phyloP scores from a whole-genome alignment of 139 green algal genomes.

The Coelastrella sp. region DNA sequence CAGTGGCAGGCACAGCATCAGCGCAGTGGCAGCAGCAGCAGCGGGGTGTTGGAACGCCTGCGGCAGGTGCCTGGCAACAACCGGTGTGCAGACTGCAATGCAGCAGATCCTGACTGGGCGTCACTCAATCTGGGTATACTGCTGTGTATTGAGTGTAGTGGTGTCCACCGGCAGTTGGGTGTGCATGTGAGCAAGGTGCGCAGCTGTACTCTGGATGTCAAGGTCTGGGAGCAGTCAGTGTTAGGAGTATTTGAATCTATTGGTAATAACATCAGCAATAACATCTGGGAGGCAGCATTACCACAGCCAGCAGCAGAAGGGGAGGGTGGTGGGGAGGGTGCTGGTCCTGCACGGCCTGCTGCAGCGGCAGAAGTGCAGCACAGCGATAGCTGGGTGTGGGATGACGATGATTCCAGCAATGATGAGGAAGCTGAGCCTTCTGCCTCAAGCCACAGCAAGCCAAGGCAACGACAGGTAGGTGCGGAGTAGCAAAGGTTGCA shows the following conservation, averaged over 20 bases:
- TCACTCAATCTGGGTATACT: conserved; percentile 90
- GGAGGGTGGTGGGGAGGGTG: neutral
- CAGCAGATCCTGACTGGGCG: conserved; percentile 88
- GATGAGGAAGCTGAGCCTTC: neutral
- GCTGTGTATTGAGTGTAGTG: conserved; percentile 94
- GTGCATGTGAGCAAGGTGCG: conserved; percentile 87
- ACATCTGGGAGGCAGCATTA: conserved; percentile 56
- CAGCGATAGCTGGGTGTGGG: conserved; percentile 55
- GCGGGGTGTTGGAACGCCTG: conserved; percentile 3
- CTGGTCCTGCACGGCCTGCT: neutral
- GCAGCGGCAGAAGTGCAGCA: conserved; percentile 10
- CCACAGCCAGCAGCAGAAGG: conserved; percentile 26
- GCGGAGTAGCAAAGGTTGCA: no score
- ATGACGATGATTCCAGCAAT: conserved; percentile 41
- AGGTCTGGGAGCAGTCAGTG: conserved; percentile 68
- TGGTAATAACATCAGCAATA: conserved; percentile 52
- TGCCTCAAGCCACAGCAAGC: neutral
- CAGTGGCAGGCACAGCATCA: neutral
- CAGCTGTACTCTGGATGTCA: conserved; percentile 80
- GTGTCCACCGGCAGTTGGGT: conserved; percentile 90
- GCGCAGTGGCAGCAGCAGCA: neutral
- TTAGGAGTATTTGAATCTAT: conserved; percentile 69
- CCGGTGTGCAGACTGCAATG: conserved; percentile 87
- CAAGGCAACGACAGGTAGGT: neutral
- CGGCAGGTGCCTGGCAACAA: conserved; percentile 73